Percentiles rank a stretch among this genome's conserved stretches.
These are phyloP conservation scores for Fusarium ramigenum DNA, from an alignment of 2,329 filamentous ascomycete species.

Conservation along the genomic window DNA sequence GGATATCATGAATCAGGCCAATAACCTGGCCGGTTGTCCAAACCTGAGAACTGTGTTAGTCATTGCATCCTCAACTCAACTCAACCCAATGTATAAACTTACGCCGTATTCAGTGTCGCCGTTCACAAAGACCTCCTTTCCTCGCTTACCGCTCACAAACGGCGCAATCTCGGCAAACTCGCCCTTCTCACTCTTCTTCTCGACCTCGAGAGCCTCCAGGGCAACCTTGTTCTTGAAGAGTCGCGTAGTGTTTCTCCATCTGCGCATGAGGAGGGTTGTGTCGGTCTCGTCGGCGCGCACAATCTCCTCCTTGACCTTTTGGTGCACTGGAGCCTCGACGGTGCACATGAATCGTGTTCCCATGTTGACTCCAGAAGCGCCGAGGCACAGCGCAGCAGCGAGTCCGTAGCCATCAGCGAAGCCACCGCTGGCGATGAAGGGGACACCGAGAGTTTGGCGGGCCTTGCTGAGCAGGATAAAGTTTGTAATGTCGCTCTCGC, in stretches of 20 bases:
- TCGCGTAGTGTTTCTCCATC: constrained; percentile 93
- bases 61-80: neutral
- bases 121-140: constrained; percentile 89
- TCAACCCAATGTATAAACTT: constrained; percentile 51
- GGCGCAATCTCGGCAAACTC: constrained; percentile 91
- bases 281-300: constrained; percentile 89
- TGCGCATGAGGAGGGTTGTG: constrained; percentile 84
- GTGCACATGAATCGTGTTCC: constrained; percentile 98
- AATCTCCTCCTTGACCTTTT: constrained; percentile 93
- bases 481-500: constrained; percentile 88
- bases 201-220: constrained; percentile 80
- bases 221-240: constrained; percentile 93
- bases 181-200: constrained; percentile 82
- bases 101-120: constrained; percentile 92
- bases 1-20: constrained; percentile 84
- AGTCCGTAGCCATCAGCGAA: constrained; percentile 95
- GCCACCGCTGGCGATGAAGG: constrained; percentile 95
- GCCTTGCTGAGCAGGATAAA: constrained; percentile 88
- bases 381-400: constrained; percentile 87
- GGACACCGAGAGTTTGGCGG: constrained; percentile 82
- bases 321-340: constrained; percentile 89
- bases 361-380: constrained; percentile 97
- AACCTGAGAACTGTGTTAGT: constrained; percentile 63
- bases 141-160: constrained; percentile 88
- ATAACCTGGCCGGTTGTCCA: constrained; percentile 99